Evolutionary conservation across 495 filamentous ascomycete genomes (phyloP).

Genomic region (Bombardia bombarda): DNA sequence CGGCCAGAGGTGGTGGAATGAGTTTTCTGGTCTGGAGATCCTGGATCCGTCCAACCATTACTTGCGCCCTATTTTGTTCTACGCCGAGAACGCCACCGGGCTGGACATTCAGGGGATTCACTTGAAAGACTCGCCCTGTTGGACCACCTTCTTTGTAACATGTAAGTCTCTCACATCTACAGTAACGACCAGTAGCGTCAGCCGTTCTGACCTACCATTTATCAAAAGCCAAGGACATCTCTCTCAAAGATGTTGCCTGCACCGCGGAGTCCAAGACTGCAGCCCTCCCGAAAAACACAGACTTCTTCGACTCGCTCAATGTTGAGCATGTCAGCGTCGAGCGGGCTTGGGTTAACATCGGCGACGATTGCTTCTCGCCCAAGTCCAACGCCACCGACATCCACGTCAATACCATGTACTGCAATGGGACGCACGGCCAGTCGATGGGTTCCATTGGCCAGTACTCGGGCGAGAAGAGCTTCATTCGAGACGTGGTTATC

Average conservation of each 20-base stretch:
- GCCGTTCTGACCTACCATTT: too few relatives aligned
- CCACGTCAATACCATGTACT: conserved; percentile 50
- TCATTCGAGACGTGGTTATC: conserved; percentile 46
- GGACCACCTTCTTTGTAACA: conserved; percentile 50
- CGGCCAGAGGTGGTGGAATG: conserved; percentile 34
- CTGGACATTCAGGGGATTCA: conserved; percentile 48
- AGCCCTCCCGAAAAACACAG: conserved; percentile 47
- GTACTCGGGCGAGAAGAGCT: conserved; percentile 43
- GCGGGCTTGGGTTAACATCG: conserved; percentile 43
- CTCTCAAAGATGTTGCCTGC: conserved; percentile 44
- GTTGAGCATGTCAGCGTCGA: conserved; percentile 40
- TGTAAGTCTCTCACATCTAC: conserved; percentile 22
- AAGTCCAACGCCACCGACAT: conserved; percentile 53
- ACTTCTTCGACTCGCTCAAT: conserved; percentile 51
- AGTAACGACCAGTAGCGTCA: too few relatives aligned
- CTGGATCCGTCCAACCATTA: conserved; percentile 44
- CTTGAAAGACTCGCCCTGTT: conserved; percentile 50
- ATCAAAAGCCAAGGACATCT: conserved; percentile 38
- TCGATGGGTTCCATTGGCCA: conserved; percentile 53
- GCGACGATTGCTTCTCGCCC: conserved; percentile 53
- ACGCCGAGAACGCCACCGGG: conserved; percentile 48
- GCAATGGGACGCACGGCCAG: conserved; percentile 50
- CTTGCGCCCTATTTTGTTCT: conserved; percentile 48
- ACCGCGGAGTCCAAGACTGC: conserved; percentile 46
- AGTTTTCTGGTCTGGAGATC: conserved; percentile 24